phyloP scores from a whole-genome alignment of 768 basidiomycete species.

The Termitomyces sp. region DNA sequence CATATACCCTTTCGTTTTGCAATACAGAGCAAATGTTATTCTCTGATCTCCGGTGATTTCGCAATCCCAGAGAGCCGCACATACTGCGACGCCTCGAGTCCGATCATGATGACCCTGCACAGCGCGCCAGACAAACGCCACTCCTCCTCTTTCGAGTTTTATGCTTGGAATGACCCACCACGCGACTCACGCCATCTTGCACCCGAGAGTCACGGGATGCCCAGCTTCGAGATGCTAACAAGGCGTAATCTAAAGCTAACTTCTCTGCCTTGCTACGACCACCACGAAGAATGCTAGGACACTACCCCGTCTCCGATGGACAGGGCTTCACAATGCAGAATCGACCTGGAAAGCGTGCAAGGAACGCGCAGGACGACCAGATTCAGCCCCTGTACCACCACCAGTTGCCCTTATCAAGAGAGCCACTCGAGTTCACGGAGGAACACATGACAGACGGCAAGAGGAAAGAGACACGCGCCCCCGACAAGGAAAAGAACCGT shows the following conservation, averaged over 20 bases:
- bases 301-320: neutral
- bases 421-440: conserved; percentile 2
- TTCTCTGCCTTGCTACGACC: conserved; percentile 5
- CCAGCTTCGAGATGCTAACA: conserved; percentile 8
- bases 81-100: neutral
- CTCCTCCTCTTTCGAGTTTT: neutral
- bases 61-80: conserved; percentile 10
- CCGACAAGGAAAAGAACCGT: conserved; percentile 39
- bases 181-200: neutral
- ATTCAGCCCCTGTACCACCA: conserved; percentile 4
- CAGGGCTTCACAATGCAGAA: conserved; percentile 1
- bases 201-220: conserved; percentile 10
- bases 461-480: conserved; percentile 12
- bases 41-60: conserved; percentile 7
- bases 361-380: conserved; percentile 6
- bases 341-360: conserved; percentile 2
- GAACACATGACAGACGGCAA: conserved; percentile 2
- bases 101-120: conserved; percentile 5
- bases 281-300: conserved; percentile 3
- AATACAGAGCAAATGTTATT: neutral
- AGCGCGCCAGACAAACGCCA: neutral
- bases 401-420: conserved; percentile 6
- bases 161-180: neutral
- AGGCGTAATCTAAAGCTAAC: conserved; percentile 3
- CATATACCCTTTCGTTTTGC: neutral